Evolutionary conservation across 2,329 filamentous ascomycete species (phyloP).

Genomic region (Phialocephala sp.): DNA sequence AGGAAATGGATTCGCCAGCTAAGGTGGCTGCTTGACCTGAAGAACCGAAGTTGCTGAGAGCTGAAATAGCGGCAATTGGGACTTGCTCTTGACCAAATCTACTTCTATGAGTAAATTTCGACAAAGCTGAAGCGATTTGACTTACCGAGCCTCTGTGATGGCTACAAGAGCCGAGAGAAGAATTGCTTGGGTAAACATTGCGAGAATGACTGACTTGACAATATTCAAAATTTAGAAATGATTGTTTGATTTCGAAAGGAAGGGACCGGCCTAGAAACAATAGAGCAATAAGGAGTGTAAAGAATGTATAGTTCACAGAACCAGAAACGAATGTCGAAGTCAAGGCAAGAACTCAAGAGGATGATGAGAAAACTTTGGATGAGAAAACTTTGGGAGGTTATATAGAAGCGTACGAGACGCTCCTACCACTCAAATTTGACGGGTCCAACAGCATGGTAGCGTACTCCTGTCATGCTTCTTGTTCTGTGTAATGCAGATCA

Average conservation of each 20-base stretch:
- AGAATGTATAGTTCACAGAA: slow-evolving; percentile 42
- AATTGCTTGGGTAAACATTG: slow-evolving; percentile 37
- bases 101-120: slow-evolving; percentile 9
- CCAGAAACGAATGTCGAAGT: slow-evolving; percentile 36
- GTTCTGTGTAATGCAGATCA: slow-evolving; percentile 19
- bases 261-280: slow-evolving; percentile 36
- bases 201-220: slow-evolving; percentile 16
- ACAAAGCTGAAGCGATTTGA: background rate
- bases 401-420: slow-evolving; percentile 18
- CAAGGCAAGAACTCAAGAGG: slow-evolving; percentile 22
- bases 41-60: slow-evolving; percentile 57
- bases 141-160: slow-evolving; percentile 40
- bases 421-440: slow-evolving; percentile 10
- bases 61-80: slow-evolving; percentile 59
- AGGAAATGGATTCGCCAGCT: slow-evolving; percentile 64
- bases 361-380: slow-evolving; percentile 20
- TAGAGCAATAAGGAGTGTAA: slow-evolving; percentile 31
- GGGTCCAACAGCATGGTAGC: slow-evolving; percentile 12
- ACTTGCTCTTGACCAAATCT: slow-evolving; percentile 68
- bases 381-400: slow-evolving; percentile 23
- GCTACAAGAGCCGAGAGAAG: slow-evolving; percentile 34
- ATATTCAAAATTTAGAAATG: slow-evolving; percentile 16
- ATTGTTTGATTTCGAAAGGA: slow-evolving; percentile 27
- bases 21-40: slow-evolving; percentile 48
- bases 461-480: slow-evolving; percentile 21